Percentiles rank a stretch among this genome's conserved stretches.
These are phyloP conservation scores for Diaporthe citriasiana DNA, from an alignment of 2,329 filamentous ascomycete species.

Conservation along the genomic window DNA sequence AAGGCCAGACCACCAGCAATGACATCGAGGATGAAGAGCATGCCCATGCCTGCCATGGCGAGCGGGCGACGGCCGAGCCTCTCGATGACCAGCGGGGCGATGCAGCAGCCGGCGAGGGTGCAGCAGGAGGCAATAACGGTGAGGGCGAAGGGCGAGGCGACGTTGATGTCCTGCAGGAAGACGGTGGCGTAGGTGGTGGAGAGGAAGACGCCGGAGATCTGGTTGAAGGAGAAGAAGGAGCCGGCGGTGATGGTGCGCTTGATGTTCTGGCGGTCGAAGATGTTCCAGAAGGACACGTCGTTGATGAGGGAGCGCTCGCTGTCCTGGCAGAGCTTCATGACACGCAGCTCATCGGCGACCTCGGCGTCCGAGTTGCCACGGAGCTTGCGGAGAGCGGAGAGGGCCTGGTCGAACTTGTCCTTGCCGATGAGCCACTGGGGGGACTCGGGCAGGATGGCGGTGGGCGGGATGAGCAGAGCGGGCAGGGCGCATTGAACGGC, in stretches of 20 bases:
- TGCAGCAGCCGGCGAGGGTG: conserved; percentile 53
- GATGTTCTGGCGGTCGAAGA: conserved; percentile 52
- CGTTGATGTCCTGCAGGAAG: conserved; percentile 52
- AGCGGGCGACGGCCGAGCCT: conserved; percentile 53
- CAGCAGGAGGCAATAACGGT: conserved; percentile 54
- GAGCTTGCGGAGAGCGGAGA: conserved; percentile 49
- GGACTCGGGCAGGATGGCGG: conserved; percentile 51
- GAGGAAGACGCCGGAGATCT: conserved; percentile 54
- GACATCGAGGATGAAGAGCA: conserved; percentile 52
- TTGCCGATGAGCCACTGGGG: conserved; percentile 52
- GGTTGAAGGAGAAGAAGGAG: conserved; percentile 53
- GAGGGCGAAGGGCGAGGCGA: conserved; percentile 52
- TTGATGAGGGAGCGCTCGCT: conserved; percentile 45
- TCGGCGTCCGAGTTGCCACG: conserved; percentile 50
- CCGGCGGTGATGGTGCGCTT: conserved; percentile 53
- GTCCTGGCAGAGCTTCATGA: conserved; percentile 50
- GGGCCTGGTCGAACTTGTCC: conserved; percentile 50
- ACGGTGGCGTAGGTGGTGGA: conserved; percentile 55
- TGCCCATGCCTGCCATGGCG: conserved; percentile 52
- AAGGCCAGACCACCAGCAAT: conserved; percentile 53
- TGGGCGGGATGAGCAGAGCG: conserved; percentile 49
- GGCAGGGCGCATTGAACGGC: conserved; percentile 53
- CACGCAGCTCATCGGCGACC: conserved; percentile 51
- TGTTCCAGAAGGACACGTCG: conserved; percentile 52
- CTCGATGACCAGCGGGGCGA: conserved; percentile 53